These are phyloP conservation scores for Yamadazyma philogaea DNA, from an alignment of 805 yeast species.

Conservation along the genomic window DNA sequence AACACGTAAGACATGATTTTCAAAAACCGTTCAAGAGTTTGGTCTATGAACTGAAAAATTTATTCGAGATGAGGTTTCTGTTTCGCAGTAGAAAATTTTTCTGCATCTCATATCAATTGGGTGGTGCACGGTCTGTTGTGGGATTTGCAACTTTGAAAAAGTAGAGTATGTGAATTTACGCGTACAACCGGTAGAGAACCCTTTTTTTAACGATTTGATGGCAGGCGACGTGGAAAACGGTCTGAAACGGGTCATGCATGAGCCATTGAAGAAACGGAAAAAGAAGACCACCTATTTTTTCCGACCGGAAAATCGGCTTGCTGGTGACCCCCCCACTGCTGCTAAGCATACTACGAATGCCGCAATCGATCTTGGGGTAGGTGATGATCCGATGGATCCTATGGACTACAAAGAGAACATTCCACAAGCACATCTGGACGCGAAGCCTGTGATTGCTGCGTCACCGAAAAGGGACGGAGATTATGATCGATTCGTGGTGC, in stretches of 20 bases:
- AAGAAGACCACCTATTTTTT: constrained; percentile 32
- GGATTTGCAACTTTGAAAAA: no score
- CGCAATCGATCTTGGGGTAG: neutral
- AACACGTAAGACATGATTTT: constrained; percentile 74
- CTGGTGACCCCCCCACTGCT: neutral
- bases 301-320: constrained; percentile 32
- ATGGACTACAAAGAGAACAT: neutral
- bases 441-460: neutral
- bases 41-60: constrained; percentile 4
- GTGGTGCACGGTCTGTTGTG: neutral
- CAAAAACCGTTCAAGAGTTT: neutral
- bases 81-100: constrained; percentile 6
- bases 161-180: neutral
- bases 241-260: neutral
- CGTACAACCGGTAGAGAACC: neutral
- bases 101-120: constrained; percentile 2
- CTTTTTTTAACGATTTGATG: neutral
- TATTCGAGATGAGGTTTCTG: constrained; percentile 4
- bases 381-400: neutral
- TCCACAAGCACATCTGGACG: neutral
- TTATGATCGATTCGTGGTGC: constrained; percentile 14
- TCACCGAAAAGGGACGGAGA: constrained; percentile 1
- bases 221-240: constrained; percentile 10
- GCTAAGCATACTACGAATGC: neutral
- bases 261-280: neutral